Conservation (phyloP, 768 basidiomycete genomes). For the Clavulina sp. region DNA sequence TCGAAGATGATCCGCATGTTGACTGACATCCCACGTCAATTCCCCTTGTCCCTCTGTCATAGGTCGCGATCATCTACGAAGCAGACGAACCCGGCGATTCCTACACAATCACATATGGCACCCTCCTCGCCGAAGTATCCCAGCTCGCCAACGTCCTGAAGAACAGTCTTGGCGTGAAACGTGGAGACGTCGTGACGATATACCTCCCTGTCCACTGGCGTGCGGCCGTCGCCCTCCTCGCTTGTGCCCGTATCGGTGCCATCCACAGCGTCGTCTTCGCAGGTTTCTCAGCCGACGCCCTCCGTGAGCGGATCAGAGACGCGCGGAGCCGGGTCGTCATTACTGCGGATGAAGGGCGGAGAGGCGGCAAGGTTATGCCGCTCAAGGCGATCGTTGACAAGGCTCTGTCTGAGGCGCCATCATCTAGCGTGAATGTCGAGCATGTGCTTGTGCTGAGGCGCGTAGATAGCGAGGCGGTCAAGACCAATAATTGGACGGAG, state of each 20-base stretch:
- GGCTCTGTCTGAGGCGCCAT: slow-evolving; percentile 74
- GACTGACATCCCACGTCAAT: not conserved
- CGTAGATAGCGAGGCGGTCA: slow-evolving; percentile 64
- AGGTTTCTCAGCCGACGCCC: slow-evolving; percentile 87
- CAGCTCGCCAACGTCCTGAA: slow-evolving; percentile 83
- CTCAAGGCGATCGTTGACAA: slow-evolving; percentile 88
- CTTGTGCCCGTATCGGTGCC: slow-evolving; percentile 92
- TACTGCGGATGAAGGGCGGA: slow-evolving; percentile 84
- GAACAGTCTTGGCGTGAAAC: slow-evolving; percentile 66
- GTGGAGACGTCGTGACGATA: slow-evolving; percentile 86
- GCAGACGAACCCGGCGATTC: slow-evolving; percentile 85
- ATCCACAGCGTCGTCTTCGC: slow-evolving; percentile 96
- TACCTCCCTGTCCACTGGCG: slow-evolving; percentile 95
- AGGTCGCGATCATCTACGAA: slow-evolving; percentile 96
- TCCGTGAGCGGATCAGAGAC: slow-evolving; percentile 82
- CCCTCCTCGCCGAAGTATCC: slow-evolving; percentile 83
- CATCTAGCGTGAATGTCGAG: slow-evolving; percentile 71
- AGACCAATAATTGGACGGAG: too few relatives aligned
- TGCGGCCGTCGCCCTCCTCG: slow-evolving; percentile 88
- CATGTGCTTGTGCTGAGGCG: slow-evolving; percentile 80
- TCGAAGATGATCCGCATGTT: not conserved
- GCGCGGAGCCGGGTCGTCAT: slow-evolving; percentile 83
- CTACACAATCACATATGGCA: slow-evolving; percentile 56
- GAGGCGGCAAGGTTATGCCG: slow-evolving; percentile 89
- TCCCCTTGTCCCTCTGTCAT: not conserved